phyloP scores from a whole-genome alignment of 441 rosid species.

The Francoa sonchifolia region DNA sequence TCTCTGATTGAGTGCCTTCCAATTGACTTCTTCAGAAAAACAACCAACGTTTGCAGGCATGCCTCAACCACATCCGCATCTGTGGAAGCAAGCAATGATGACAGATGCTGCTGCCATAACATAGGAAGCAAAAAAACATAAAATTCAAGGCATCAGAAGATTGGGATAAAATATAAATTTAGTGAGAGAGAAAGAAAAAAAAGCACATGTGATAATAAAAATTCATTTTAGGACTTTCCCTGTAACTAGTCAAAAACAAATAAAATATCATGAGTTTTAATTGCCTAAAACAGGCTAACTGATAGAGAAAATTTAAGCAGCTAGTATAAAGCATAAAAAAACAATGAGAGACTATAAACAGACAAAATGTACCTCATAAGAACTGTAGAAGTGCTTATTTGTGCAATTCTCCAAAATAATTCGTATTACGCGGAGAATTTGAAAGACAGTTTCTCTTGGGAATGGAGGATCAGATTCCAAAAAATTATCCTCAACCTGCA shows the following conservation, averaged over 20 bases:
- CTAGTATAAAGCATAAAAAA: not conserved
- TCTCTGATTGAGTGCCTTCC: conserved; percentile 84
- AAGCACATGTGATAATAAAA: no score
- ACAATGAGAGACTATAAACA: not conserved
- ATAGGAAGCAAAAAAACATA: conserved; percentile 15
- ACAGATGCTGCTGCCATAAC: conserved; percentile 85
- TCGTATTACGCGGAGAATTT: conserved; percentile 85
- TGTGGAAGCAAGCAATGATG: conserved; percentile 81
- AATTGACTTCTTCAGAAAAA: conserved; percentile 69
- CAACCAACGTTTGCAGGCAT: conserved; percentile 79
- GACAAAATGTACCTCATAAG: conserved; percentile 49
- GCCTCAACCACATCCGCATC: conserved; percentile 96
- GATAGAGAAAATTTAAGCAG: not conserved
- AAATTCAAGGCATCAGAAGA: no score
- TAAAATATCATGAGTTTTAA: no score
- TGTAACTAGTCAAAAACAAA: no score
- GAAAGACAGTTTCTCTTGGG: conserved; percentile 83
- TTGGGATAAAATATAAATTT: no score
- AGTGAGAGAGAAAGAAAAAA: no score
- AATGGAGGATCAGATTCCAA: conserved; percentile 65
- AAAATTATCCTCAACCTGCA: conserved; percentile 64
- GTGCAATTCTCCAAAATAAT: conserved; percentile 89
- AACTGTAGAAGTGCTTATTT: conserved; percentile 81
- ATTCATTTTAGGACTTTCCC: no score
- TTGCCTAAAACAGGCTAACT: not conserved